Evolutionary conservation across 768 basidiomycete genomes (phyloP).

Genomic region (Punctularia strigosozonata): DNA sequence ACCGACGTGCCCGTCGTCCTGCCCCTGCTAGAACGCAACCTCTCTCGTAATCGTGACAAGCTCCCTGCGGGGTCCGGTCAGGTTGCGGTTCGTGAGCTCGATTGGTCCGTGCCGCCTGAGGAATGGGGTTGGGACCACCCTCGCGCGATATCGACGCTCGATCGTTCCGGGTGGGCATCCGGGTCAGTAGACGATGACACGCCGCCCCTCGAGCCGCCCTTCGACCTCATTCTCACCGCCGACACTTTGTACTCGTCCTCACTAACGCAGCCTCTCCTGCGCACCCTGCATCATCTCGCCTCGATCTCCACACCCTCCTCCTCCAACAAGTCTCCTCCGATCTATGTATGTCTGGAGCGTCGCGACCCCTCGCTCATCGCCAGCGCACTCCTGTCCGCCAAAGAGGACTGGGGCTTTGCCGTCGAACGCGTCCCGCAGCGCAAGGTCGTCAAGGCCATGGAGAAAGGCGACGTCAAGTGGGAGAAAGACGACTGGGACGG

Average conservation of each 20-base stretch:
- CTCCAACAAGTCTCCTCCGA: slow-evolving; percentile 26
- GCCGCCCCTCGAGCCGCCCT: slow-evolving; percentile 34
- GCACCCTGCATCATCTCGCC: slow-evolving; percentile 48
- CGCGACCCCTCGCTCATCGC: slow-evolving; percentile 63
- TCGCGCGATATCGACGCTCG: slow-evolving; percentile 15
- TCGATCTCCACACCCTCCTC: slow-evolving; percentile 20
- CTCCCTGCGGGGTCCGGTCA: slow-evolving; percentile 25
- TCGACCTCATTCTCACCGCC: slow-evolving; percentile 70
- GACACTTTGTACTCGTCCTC: slow-evolving; percentile 67
- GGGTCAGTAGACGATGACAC: background rate
- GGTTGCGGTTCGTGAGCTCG: slow-evolving; percentile 53
- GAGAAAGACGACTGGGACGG: slow-evolving; percentile 64
- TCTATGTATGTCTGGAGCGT: slow-evolving; percentile 63
- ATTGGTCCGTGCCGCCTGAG: slow-evolving; percentile 51
- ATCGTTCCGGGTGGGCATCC: no score
- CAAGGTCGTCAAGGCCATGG: slow-evolving; percentile 50
- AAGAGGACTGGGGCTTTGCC: slow-evolving; percentile 40
- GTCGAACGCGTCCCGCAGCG: slow-evolving; percentile 44
- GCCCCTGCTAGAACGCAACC: slow-evolving; percentile 52
- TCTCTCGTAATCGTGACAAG: slow-evolving; percentile 31
- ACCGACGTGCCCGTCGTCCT: slow-evolving; percentile 65
- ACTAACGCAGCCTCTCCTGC: slow-evolving; percentile 59
- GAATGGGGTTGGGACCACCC: slow-evolving; percentile 44
- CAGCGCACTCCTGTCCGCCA: slow-evolving; percentile 43
- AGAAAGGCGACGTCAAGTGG: slow-evolving; percentile 49